Conservation (phyloP, 805 yeast species). For the Lipomyces kockii region DNA sequence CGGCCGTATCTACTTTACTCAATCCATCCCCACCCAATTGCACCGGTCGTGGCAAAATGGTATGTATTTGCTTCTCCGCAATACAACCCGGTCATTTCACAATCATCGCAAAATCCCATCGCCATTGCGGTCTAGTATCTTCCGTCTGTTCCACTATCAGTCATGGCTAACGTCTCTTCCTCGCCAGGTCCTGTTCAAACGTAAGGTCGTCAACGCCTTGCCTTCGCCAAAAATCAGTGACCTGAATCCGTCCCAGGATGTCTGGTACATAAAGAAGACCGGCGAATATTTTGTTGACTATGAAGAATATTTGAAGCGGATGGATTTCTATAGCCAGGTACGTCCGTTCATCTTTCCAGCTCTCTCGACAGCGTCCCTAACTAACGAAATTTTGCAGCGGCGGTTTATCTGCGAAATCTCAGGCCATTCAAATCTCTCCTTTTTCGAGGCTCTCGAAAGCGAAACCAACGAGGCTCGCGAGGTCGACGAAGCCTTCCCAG, state of each 20-base stretch:
- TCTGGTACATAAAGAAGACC: constrained; percentile 83
- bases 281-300: constrained; percentile 85
- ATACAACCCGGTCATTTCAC: not conserved
- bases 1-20: not conserved
- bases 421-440: constrained; percentile 89
- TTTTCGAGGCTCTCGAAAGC: constrained; percentile 81
- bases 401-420: constrained; percentile 95
- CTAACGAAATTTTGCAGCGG: constrained; percentile 43
- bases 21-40: not conserved
- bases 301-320: constrained; percentile 66
- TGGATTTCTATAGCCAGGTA: constrained; percentile 48
- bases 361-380: not conserved
- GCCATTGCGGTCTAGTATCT: not conserved
- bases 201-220: constrained; percentile 43
- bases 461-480: constrained; percentile 52
- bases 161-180: not conserved
- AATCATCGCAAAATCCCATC: not conserved
- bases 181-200: constrained; percentile 47
- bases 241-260: constrained; percentile 49
- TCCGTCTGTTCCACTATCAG: too few species aligned
- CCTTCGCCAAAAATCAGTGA: constrained; percentile 37
- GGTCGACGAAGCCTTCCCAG: constrained; percentile 85
- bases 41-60: constrained; percentile 1
- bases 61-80: not conserved
- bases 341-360: not conserved